Evolutionary conservation across 352 stramenopile genomes (phyloP), one percentile per base, ranked within the genome.

Genomic region (Pythium coloratum): DNA sequence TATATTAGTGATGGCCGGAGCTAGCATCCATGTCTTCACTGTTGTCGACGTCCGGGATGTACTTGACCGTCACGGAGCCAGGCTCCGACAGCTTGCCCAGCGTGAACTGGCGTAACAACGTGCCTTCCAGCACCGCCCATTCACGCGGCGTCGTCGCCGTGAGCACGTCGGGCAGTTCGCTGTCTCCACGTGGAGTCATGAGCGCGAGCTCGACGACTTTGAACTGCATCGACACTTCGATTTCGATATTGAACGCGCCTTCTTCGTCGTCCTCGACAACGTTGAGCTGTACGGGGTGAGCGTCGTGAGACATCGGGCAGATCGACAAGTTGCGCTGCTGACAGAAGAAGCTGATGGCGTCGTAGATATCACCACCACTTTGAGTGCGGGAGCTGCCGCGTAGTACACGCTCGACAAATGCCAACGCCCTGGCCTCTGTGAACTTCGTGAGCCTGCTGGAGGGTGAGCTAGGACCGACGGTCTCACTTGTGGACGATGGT

Each of bases 351-450:
- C 78, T 86, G 70, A 92, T 91, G 44, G 83, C 77, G 58, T 94
- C 83, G 71, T 92, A 94, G 64, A 94, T 92, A 59, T 94, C 85
- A 3, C 85, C 83, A 13, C 85, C 83, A 28, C 78, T 94, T 72
- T 92, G 81, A 32, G 85, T 94, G 51, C 85, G 73, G 18, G 81
- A 85, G 51, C 82, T 90, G 16, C 81, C 82, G 44, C 85, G 73
- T 32, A 94, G 66, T 3, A 91, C 82, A 18, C 83, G 82, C 59
- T 94, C 82, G 20, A 91, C 80, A 63, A 94, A 92, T 26, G 78
- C 68, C 20, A 94, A 69, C 16, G 79, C 80, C 56, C 71, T 78
- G 10, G 80, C 81, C 61, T 93, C 84, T 4, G 59, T 72, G 38
- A 62, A 63, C 26, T 68, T 67, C 26, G 50, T 46, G 10, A 75